phyloP scores from a whole-genome alignment of 495 filamentous ascomycete genomes.

The Oidiodendron maius region DNA sequence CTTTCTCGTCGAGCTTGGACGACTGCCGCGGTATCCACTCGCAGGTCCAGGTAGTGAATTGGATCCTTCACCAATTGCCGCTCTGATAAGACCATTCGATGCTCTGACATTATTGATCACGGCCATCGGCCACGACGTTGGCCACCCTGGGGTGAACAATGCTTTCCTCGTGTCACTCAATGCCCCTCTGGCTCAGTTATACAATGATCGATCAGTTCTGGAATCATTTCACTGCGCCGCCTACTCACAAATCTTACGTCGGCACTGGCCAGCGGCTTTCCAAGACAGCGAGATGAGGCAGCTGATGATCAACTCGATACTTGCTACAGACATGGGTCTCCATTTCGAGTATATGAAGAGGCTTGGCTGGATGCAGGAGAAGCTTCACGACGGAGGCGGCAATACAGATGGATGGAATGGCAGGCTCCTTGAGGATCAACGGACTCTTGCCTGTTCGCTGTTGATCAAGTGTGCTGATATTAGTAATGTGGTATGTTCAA shows the following conservation, averaged over 20 bases:
- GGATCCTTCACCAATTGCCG: conserved; percentile 50
- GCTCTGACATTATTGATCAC: conserved; percentile 85
- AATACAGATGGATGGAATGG: conserved; percentile 64
- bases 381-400: conserved; percentile 53
- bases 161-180: conserved; percentile 90
- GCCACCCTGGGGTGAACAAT: conserved; percentile 97
- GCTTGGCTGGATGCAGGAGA: conserved; percentile 69
- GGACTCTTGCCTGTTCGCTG: conserved; percentile 74
- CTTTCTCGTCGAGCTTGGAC: conserved; percentile 79
- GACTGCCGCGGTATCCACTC: conserved; percentile 60
- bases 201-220: conserved; percentile 94
- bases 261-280: conserved; percentile 84
- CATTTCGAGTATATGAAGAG: conserved; percentile 95
- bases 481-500: conserved; percentile 77
- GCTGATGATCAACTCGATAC: conserved; percentile 89
- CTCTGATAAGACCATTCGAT: conserved; percentile 75
- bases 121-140: conserved; percentile 95
- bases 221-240: conserved; percentile 98
- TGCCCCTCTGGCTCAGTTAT: conserved; percentile 91
- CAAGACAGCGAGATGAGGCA: conserved; percentile 69
- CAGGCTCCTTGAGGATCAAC: conserved; percentile 62
- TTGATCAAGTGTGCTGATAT: conserved; percentile 98
- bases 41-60: conserved; percentile 16
- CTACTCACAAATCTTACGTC: conserved; percentile 90
- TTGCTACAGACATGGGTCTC: conserved; percentile 94